Percentiles rank a stretch among this genome's conserved stretches.
These are phyloP conservation scores for Chlorella sorokiniana DNA, from an alignment of 139 green algal genomes.

Conservation along the genomic window DNA sequence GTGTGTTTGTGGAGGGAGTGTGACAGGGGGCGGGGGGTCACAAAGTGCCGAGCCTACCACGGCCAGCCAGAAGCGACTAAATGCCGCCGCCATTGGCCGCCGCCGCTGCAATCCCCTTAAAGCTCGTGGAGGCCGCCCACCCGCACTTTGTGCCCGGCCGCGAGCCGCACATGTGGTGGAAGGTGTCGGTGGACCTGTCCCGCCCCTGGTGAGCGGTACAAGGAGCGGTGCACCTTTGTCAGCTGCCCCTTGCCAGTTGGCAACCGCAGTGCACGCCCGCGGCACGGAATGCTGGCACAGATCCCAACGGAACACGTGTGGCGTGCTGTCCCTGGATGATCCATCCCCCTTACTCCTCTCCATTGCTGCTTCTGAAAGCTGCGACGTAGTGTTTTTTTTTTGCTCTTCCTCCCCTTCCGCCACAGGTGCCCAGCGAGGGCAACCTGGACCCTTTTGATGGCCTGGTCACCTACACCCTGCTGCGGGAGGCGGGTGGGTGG, in stretches of 20 bases:
- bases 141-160: conserved; percentile 43
- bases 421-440: conserved; percentile 33
- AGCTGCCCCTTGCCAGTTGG: too few species aligned
- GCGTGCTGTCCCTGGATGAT: too few species aligned
- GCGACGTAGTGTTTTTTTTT: too few species aligned
- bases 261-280: too few species aligned
- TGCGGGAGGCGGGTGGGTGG: conserved; percentile 10
- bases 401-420: too few species aligned
- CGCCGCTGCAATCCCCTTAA: not conserved
- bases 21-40: too few species aligned
- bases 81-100: not conserved
- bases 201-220: conserved; percentile 21
- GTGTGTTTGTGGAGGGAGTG: too few species aligned
- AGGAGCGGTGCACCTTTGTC: conserved; percentile 31
- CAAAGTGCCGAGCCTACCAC: too few species aligned
- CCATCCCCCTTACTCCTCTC: too few species aligned
- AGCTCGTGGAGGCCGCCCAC: conserved; percentile 38
- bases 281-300: too few species aligned
- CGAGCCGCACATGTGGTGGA: conserved; percentile 47
- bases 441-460: conserved; percentile 62
- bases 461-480: conserved; percentile 46
- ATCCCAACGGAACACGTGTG: too few species aligned
- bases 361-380: too few species aligned
- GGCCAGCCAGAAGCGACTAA: not conserved
- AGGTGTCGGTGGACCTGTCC: conserved; percentile 25